Base-by-base conservation (phyloP, 208 protist genomes). In the Trypanosoma vivax region DNA sequence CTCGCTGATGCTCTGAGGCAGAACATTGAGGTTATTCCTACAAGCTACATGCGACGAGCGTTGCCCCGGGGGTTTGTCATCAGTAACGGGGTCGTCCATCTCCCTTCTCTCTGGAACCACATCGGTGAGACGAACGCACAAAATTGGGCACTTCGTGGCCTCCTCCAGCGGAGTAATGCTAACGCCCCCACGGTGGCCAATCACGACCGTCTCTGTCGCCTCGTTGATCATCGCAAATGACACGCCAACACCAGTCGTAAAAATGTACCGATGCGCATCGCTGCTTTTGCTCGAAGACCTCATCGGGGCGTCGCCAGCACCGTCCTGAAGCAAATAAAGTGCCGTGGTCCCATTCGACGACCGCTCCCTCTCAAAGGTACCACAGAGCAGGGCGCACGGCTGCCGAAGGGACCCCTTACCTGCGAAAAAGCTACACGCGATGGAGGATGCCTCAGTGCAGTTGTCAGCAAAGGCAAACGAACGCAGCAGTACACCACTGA, bases 111-210 rank as follows among this genome's bases (percentile, higher is more conserved):
- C 55, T 14, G 9, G 2, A 50, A 13, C 25, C 18, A 35, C 19
- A n/a, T 86, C 78, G 7, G 47, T 70, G 19, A 86, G 57, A 11
- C 52, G 69, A 25, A 38, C 23, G 38, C 75, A 76, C n/a, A 69
- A 43, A 31, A 80, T 65, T 9, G 75, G 73, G 46, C 63, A 72
- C 1, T 69, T 68, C 1, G 79, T 83, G 19, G 42, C 24, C 24
- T 83, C 75, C 16, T 55, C 54, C 16, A 78, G 45, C 1, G 75
- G 73, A 6, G 75, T 74, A 11, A 63, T 47, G 43, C 62, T 69
- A 19, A 83, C 60, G 21, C 52, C 45, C 7, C 73, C 75, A 19
- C 63, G 38, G n/a, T 76, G 70, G 10, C 79, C 79, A 24, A 81
- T 50, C n/a, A 79, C 64, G 37, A 88, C 60, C n/a, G 83, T 7